phyloP scores from a whole-genome alignment of 306 rosid species.

The Sechiopsis laciniata region DNA sequence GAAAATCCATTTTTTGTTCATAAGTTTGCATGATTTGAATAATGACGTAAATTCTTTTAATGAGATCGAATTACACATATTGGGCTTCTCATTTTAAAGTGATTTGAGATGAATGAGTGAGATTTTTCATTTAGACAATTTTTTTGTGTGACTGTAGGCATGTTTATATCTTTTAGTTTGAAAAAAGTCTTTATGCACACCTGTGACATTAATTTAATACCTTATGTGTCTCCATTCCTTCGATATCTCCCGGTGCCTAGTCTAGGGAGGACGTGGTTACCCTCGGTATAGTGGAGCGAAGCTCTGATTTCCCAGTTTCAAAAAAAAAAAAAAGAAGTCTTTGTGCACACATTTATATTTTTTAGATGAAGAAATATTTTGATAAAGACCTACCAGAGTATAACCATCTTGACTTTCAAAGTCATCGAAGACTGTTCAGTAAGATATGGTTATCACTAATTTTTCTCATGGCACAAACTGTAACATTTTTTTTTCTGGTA shows the following conservation, averaged over 20 bases:
- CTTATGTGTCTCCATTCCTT: no score
- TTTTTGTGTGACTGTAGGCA: neutral
- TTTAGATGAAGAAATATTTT: neutral
- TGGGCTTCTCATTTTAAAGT: slow-evolving; percentile 10
- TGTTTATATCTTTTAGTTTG: neutral
- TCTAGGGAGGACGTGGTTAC: no score
- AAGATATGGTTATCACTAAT: neutral
- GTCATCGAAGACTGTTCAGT: neutral
- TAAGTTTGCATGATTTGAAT: neutral
- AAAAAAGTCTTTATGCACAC: neutral
- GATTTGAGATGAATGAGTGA: neutral
- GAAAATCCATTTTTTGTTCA: neutral
- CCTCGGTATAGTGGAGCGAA: no score
- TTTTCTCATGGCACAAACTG: slow-evolving; percentile 6
- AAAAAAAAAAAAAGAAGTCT: no score
- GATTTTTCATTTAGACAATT: neutral
- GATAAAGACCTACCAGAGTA: neutral
- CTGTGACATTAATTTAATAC: no score
- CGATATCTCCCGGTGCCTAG: no score
- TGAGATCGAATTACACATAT: neutral
- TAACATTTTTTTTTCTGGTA: neutral
- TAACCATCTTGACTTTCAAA: neutral
- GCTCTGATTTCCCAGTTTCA: no score
- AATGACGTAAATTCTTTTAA: neutral
- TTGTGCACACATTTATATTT: neutral